Evolutionary conservation across 164 flowering plant species (phyloP).

Genomic region (Macadamia integrifolia): DNA sequence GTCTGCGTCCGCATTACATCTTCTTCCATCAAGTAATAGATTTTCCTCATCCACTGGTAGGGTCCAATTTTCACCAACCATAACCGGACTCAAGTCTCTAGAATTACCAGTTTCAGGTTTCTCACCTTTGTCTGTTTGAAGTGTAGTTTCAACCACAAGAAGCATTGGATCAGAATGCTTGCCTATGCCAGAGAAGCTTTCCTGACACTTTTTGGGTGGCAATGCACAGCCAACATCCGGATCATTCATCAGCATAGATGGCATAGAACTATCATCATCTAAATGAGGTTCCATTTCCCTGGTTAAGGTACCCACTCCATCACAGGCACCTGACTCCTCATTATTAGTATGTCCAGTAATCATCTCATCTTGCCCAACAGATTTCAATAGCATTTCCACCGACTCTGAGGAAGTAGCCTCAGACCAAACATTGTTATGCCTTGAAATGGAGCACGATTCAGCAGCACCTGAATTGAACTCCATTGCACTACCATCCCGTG

Average conservation of each 20-base stretch:
- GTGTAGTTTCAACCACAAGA: constrained; percentile 17
- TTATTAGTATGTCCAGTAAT: constrained; percentile 33
- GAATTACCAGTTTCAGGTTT: constrained; percentile 21
- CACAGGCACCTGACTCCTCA: constrained; percentile 45
- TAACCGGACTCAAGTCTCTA: constrained; percentile 11
- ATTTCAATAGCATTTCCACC: constrained; percentile 91
- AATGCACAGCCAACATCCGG: constrained; percentile 24
- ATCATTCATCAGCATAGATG: constrained; percentile 20
- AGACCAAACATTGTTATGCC: constrained; percentile 90
- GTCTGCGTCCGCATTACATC: constrained; percentile 7
- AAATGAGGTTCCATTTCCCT: constrained; percentile 40
- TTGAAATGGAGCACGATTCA: constrained; percentile 72
- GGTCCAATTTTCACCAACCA: constrained; percentile 13
- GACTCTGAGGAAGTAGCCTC: constrained; percentile 97
- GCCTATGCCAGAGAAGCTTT: constrained; percentile 17
- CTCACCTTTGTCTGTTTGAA: constrained; percentile 19
- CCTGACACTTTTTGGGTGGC: constrained; percentile 23
- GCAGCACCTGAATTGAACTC: constrained; percentile 64
- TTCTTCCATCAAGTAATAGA: constrained; percentile 12
- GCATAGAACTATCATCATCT: constrained; percentile 25
- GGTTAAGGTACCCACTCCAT: constrained; percentile 33
- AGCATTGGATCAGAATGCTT: constrained; percentile 13
- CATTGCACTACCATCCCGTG: constrained; percentile 65
- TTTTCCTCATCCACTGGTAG: constrained; percentile 6
- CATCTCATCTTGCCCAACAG: constrained; percentile 90